A percentile compares a stretch with the other conserved stretches of the same genome.
These are phyloP conservation scores for Aspergillus terreus DNA, from an alignment of 2,329 filamentous ascomycete genomes.

Conservation along the genomic window DNA sequence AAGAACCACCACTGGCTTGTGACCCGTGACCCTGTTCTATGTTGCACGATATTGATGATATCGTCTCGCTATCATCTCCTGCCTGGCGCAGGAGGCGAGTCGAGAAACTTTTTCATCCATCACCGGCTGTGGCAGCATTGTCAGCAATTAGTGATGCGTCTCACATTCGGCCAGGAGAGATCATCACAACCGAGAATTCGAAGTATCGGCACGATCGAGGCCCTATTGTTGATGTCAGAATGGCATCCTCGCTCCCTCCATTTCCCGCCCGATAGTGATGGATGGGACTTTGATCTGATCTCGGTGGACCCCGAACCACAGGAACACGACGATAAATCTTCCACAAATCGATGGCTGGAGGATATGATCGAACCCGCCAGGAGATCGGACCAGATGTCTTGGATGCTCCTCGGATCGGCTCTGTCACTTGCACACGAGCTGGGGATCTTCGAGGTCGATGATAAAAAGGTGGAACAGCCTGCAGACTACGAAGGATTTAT, in stretches of 20 bases:
- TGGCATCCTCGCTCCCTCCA: conserved; percentile 56
- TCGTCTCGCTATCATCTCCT: conserved; percentile 51
- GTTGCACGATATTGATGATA: conserved; percentile 53
- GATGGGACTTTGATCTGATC: conserved; percentile 54
- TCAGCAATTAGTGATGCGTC: conserved; percentile 50
- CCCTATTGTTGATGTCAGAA: conserved; percentile 52
- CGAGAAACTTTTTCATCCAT: conserved; percentile 52
- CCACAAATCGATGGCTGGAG: conserved; percentile 46
- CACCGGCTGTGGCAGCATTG: conserved; percentile 54
- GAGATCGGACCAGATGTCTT: conserved; percentile 57
- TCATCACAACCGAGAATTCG: conserved; percentile 47
- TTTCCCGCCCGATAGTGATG: conserved; percentile 51
- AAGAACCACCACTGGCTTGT: conserved; percentile 48
- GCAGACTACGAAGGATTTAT: conserved; percentile 22
- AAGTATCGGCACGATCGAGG: conserved; percentile 52
- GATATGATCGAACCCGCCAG: conserved; percentile 54
- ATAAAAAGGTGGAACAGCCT: conserved; percentile 27
- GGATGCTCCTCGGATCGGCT: conserved; percentile 56
- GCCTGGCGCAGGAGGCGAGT: conserved; percentile 41
- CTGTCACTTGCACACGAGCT: conserved; percentile 52
- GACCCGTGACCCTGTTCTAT: conserved; percentile 51
- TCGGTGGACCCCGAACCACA: conserved; percentile 37
- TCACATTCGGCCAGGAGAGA: conserved; percentile 54
- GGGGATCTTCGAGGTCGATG: conserved; percentile 47
- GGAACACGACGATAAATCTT: conserved; percentile 22